These are phyloP conservation scores for Hypoxylon sp. DNA, from an alignment of 2,329 filamentous ascomycete species.

Conservation along the genomic window DNA sequence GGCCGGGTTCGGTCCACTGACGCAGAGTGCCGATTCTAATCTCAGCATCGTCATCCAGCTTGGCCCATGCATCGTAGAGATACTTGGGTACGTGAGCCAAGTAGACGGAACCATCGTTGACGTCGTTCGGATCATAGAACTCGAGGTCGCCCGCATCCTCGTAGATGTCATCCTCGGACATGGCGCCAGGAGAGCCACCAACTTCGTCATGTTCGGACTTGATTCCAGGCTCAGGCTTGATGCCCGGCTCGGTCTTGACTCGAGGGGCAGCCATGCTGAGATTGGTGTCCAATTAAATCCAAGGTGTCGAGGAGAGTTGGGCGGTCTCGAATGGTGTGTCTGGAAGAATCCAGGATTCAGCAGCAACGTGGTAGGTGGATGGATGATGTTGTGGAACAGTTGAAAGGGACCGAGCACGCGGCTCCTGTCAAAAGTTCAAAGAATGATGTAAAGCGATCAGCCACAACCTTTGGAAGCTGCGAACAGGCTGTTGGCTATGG, in stretches of 20 bases:
- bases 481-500: not conserved
- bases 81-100: conserved; percentile 83
- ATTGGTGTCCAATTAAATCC: conserved; percentile 14
- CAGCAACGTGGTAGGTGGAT: not conserved
- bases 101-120: conserved; percentile 66
- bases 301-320: not conserved
- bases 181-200: conserved; percentile 57
- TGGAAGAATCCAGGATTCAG: not conserved
- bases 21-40: conserved; percentile 83
- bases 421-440: conserved; percentile 27
- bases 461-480: conserved; percentile 7
- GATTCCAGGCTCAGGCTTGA: conserved; percentile 48
- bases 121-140: conserved; percentile 62
- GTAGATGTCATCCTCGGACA: conserved; percentile 77
- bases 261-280: conserved; percentile 46
- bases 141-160: conserved; percentile 69
- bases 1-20: conserved; percentile 67
- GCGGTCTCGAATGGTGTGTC: conserved; percentile 17
- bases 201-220: conserved; percentile 60
- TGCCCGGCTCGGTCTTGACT: conserved; percentile 44
- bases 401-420: conserved; percentile 14
- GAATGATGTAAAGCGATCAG: conserved; percentile 37
- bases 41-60: conserved; percentile 83
- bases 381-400: conserved; percentile 14
- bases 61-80: conserved; percentile 83